A percentile compares a stretch with the other conserved stretches of the same genome.
Conservation (phyloP, 441 rosid species). For the Geranium incanum region DNA sequence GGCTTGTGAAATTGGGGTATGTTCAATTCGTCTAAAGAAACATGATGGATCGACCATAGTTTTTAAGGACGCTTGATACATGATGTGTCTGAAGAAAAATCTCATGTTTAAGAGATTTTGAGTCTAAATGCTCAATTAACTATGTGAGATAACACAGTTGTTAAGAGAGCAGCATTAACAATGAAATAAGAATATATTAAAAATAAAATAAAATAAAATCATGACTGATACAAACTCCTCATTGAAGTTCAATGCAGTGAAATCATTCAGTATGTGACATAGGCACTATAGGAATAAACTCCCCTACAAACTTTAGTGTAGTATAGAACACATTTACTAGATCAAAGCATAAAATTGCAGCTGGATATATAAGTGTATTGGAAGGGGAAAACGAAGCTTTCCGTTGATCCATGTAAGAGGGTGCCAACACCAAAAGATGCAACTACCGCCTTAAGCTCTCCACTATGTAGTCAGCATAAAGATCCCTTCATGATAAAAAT, state of each 20-base stretch:
- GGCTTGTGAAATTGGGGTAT: no score
- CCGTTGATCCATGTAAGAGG: background rate
- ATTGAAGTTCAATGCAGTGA: background rate
- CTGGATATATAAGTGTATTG: slow-evolving; percentile 6
- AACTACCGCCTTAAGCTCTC: slow-evolving; percentile 85
- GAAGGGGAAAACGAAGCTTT: background rate
- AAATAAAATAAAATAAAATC: background rate
- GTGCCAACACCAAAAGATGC: slow-evolving; percentile 1
- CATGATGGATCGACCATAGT: no score
- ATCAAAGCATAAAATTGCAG: background rate
- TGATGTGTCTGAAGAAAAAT: no score
- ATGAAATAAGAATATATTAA: background rate
- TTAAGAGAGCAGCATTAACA: no score
- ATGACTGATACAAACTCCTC: background rate
- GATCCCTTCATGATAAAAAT: slow-evolving; percentile 22
- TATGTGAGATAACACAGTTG: no score
- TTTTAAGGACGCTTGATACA: no score
- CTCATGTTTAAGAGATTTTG: no score
- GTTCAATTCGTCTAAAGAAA: no score
- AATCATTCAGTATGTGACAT: slow-evolving; percentile 8
- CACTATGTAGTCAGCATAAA: slow-evolving; percentile 81
- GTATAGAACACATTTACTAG: slow-evolving; percentile 16
- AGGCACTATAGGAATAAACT: slow-evolving; percentile 12
- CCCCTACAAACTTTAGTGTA: slow-evolving; percentile 13
- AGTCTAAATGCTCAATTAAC: no score